A percentile compares a stretch with the other conserved stretches of the same genome.
Conservation (phyloP, 2,329 filamentous ascomycete genomes). For the Aspergillus eucalypticola region DNA sequence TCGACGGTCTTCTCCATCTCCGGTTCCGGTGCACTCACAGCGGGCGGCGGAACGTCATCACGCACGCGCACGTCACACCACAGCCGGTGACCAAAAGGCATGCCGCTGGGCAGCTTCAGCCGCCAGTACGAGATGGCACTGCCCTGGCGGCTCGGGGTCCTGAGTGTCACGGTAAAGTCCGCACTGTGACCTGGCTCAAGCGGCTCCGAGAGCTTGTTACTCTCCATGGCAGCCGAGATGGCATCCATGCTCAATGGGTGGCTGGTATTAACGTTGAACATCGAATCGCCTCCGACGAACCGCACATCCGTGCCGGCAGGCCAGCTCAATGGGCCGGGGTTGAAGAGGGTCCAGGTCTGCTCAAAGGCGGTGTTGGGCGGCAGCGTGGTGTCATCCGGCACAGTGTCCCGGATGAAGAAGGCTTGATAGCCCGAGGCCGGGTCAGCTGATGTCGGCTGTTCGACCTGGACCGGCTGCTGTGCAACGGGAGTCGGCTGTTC, state of each 20-base stretch:
- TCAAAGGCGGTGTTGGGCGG: constrained; percentile 72
- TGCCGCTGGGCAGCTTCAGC: constrained; percentile 75
- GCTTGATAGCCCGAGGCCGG: constrained; percentile 50
- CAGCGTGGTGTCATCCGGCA: constrained; percentile 75
- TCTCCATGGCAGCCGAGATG: constrained; percentile 77
- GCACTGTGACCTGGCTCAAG: constrained; percentile 73
- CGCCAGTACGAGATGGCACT: constrained; percentile 96
- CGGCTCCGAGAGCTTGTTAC: constrained; percentile 69
- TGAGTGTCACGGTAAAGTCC: constrained; percentile 80
- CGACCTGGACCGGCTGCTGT: constrained; percentile 28
- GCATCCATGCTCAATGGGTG: constrained; percentile 77
- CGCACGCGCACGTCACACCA: constrained; percentile 87
- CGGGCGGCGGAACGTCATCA: constrained; percentile 17
- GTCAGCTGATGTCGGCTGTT: constrained; percentile 37
- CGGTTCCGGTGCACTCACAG: constrained; percentile 13
- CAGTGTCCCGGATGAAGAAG: constrained; percentile 73
- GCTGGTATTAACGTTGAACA: constrained; percentile 83
- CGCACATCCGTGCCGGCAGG: constrained; percentile 86
- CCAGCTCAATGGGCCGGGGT: constrained; percentile 77
- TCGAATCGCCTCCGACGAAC: constrained; percentile 92
- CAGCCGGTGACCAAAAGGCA: constrained; percentile 85
- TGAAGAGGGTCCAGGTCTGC: constrained; percentile 89
- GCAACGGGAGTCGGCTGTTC: constrained; percentile 35
- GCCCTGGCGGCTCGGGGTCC: constrained; percentile 73
- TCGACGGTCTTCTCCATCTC: constrained; percentile 28